These are phyloP conservation scores for Globisporangium carolinianum DNA, from an alignment of 352 stramenopile species.

Conservation along the genomic window DNA sequence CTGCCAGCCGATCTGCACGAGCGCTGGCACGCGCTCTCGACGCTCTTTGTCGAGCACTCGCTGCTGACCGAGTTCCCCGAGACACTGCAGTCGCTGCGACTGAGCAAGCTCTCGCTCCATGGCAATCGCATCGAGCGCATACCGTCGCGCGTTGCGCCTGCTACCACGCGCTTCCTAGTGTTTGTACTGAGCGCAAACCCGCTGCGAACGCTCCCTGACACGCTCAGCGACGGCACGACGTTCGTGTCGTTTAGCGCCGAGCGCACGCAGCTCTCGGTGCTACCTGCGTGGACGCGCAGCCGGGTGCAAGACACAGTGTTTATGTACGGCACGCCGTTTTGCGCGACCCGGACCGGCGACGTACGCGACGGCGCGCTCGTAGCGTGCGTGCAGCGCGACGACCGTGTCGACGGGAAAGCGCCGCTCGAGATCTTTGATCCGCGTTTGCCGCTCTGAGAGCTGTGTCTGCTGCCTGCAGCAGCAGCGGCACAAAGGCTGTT, in stretches of 20 bases:
- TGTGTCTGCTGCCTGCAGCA: too few species aligned
- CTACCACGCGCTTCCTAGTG: too few species aligned
- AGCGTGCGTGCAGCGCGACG: too few species aligned
- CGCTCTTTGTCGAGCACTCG: constrained; percentile 18
- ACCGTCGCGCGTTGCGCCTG: too few species aligned
- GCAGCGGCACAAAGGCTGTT: too few species aligned
- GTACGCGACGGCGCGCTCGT: too few species aligned
- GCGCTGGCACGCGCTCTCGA: constrained; percentile 12
- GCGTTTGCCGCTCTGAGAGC: too few species aligned
- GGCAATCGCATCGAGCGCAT: not conserved
- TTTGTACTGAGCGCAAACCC: constrained; percentile 1
- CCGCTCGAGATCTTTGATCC: too few species aligned
- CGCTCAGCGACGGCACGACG: not conserved
- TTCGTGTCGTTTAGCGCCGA: constrained; percentile 2
- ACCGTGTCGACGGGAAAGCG: too few species aligned
- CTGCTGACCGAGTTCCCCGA: constrained; percentile 6
- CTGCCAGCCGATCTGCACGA: constrained; percentile 12
- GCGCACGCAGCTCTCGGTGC: not conserved
- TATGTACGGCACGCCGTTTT: constrained; percentile 1
- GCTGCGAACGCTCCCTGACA: not conserved
- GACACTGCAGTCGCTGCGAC: not conserved
- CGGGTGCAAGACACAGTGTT: not conserved
- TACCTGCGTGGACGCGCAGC: not conserved
- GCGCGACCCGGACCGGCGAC: not conserved
- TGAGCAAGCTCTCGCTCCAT: not conserved